Conservation (phyloP, 306 rosid genomes). For the Cajanus cajan region DNA sequence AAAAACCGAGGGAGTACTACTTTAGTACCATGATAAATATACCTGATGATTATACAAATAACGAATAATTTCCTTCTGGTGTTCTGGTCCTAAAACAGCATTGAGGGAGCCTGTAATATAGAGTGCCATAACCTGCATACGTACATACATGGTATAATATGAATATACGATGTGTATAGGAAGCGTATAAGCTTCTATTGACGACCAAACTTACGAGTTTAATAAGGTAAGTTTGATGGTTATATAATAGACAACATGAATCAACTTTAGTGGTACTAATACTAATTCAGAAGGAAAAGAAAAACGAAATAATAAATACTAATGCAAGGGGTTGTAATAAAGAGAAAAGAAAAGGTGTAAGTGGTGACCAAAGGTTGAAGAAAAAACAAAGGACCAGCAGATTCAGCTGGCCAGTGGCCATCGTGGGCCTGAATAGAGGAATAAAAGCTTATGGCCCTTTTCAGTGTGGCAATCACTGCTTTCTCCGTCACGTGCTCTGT, state of each 20-base stretch:
- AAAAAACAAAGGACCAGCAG: slow-evolving; percentile 62
- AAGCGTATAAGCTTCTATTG: no score
- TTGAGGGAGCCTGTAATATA: slow-evolving; percentile 55
- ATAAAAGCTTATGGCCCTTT: slow-evolving; percentile 47
- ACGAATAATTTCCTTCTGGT: slow-evolving; percentile 58
- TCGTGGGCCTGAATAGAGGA: slow-evolving; percentile 65
- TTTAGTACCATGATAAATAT: background rate
- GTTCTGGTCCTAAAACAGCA: slow-evolving; percentile 51
- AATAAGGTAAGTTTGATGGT: no score
- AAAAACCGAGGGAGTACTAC: no score
- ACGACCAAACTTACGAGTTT: no score
- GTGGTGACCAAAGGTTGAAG: slow-evolving; percentile 49
- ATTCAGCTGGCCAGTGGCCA: slow-evolving; percentile 80
- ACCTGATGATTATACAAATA: slow-evolving; percentile 81
- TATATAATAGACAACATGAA: no score
- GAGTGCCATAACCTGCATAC: slow-evolving; percentile 52
- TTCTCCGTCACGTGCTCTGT: slow-evolving; percentile 36
- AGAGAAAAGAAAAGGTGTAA: background rate
- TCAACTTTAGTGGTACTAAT: no score
- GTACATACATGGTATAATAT: background rate
- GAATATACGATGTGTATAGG: background rate
- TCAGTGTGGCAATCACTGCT: slow-evolving; percentile 40
- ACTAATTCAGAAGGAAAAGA: no score
- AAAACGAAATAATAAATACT: background rate
- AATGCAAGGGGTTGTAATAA: background rate